phyloP scores from a whole-genome alignment of 1,139 yeast species.

The Suhomyces guaymorum region DNA sequence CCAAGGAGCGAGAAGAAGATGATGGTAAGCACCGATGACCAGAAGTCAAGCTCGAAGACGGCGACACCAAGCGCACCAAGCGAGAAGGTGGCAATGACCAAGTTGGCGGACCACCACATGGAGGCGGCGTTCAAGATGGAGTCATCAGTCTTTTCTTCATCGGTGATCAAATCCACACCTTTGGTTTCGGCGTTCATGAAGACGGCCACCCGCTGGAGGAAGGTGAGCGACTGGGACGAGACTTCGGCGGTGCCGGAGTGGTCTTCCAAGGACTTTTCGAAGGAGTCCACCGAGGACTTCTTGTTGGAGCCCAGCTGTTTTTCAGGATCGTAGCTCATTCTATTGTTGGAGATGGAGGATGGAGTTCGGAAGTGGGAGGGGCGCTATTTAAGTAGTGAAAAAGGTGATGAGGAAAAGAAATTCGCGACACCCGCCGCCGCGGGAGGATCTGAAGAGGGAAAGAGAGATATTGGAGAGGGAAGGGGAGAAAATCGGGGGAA shows the following conservation, averaged over 20 bases:
- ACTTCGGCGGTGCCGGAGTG: constrained; percentile 27
- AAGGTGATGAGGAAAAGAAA: constrained; percentile 12
- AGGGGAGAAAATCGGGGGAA: no score
- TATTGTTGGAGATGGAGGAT: constrained; percentile 1
- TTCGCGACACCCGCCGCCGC: no score
- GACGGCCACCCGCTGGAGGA: constrained; percentile 30
- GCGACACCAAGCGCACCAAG: constrained; percentile 78
- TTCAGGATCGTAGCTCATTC: constrained; percentile 16
- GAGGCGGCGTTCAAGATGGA: constrained; percentile 72
- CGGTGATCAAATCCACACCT: constrained; percentile 70
- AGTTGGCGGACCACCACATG: constrained; percentile 92
- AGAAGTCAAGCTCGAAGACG: constrained; percentile 57
- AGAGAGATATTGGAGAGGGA: no score
- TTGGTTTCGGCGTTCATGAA: constrained; percentile 58
- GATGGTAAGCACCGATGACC: constrained; percentile 62
- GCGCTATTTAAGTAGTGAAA: constrained; percentile 6
- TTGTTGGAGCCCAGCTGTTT: constrained; percentile 13
- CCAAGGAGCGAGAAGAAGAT: constrained; percentile 77
- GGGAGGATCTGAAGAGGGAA: no score
- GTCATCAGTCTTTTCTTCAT: constrained; percentile 61
- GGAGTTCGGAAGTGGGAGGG: not conserved
- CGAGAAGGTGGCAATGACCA: constrained; percentile 82
- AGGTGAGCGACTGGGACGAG: constrained; percentile 14
- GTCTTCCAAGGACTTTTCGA: constrained; percentile 27
- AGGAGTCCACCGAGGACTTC: constrained; percentile 25